Conservation (phyloP, 768 basidiomycete species). For the Amanita exitialis region DNA sequence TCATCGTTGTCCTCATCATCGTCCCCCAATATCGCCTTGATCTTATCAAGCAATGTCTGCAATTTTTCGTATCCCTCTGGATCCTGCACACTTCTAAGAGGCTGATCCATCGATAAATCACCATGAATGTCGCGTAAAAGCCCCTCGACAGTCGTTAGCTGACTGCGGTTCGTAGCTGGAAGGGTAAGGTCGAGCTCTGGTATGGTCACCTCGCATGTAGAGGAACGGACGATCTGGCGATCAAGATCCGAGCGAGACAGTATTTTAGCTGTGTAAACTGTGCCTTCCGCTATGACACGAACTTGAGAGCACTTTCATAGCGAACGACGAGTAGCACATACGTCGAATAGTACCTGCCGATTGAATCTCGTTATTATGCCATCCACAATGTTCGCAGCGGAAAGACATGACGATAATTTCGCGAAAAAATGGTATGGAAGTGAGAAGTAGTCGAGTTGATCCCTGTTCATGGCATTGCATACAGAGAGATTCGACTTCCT, state of each 20-base stretch:
- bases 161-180: constrained; percentile 73
- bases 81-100: constrained; percentile 72
- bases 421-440: constrained; percentile 89
- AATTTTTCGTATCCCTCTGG: constrained; percentile 66
- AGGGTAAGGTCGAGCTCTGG: constrained; percentile 90
- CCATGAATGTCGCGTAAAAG: constrained; percentile 72
- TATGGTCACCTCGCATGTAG: constrained; percentile 69
- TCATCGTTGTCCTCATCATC: constrained; percentile 36
- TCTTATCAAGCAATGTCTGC: constrained; percentile 56
- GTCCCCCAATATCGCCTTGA: constrained; percentile 56
- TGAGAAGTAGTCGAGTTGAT: constrained; percentile 77
- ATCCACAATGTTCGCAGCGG: constrained; percentile 88
- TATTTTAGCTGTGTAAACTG: constrained; percentile 71
- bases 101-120: constrained; percentile 77
- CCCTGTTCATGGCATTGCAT: constrained; percentile 95
- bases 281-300: constrained; percentile 59
- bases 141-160: constrained; percentile 96
- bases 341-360: constrained; percentile 81
- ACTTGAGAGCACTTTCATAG: neutral
- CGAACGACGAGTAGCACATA: constrained; percentile 23
- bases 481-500: constrained; percentile 87
- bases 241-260: constrained; percentile 70
- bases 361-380: constrained; percentile 88
- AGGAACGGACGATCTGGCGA: constrained; percentile 88
- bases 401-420: constrained; percentile 97